Base-by-base conservation (phyloP, 2,329 filamentous ascomycete genomes). In the Tetracladium maxilliforme region DNA sequence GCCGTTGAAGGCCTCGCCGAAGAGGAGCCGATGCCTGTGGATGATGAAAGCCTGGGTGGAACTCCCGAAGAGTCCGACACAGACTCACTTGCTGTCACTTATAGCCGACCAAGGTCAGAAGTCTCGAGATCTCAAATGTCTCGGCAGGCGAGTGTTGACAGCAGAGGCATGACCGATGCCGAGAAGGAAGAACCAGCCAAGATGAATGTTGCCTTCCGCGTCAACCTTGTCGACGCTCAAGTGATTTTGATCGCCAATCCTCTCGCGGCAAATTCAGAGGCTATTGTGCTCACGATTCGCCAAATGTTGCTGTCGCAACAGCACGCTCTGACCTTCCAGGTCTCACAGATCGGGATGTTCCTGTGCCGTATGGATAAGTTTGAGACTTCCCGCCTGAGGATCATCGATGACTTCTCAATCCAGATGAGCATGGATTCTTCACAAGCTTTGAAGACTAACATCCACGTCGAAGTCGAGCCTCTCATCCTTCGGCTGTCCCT, bases 301-400 rank as follows among this genome's bases (percentile, higher is more conserved):
- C 86, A 98, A 47, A 72, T 95, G 9, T 63, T 95, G 3, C 64
- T 95, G 8, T 92, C 87, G 3, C 80, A 92, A 40, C 92, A 98
- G 47, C 83, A 95, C 54, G 82, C 87, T 7, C 66, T 92, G 38
- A 94, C 90, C 1, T 66, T 99, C 43, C 87, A 98, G 44, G 72
- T 98, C 4, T 86, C 83, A 6, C 76, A 95, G 43, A 70, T 95
- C 26, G 90, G 90, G 38, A 98, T 99, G 90, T 99, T 94, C 48
- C 52, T 98, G 16, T 98, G 92, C 45, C 79, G 90, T 9, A 98
- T 99, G 90, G 92, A 99, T 49, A 81, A 75, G 34, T 95, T 95
- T 38, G 87, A 98, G 38, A 84, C 80, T 4, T 86, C 77, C 20
- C 72, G 83, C 19, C 63, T 98, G 23, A 74, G 90, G 11, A 93